Percentiles rank a stretch among this genome's conserved stretches.
Conservation (phyloP, 495 filamentous ascomycete genomes). For the Astrocystis sublimbata region DNA sequence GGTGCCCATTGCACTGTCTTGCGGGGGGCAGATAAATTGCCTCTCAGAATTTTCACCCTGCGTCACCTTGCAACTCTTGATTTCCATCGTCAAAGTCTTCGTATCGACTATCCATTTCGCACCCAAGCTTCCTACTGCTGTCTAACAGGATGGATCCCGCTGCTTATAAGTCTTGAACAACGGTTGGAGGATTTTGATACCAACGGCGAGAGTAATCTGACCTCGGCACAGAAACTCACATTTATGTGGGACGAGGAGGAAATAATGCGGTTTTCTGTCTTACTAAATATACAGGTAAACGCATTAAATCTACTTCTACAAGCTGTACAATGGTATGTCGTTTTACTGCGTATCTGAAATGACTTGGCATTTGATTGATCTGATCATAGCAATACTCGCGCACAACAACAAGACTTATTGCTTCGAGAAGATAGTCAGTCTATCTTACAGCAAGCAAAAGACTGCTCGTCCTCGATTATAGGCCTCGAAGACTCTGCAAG, state of each 20-base stretch:
- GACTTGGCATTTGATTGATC: background rate
- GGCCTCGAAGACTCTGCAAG: background rate
- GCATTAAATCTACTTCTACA: conserved; percentile 19
- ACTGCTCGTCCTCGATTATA: conserved; percentile 5
- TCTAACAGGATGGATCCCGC: too few relatives aligned
- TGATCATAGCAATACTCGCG: background rate
- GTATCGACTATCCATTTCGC: too few relatives aligned
- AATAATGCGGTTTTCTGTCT: conserved; percentile 1
- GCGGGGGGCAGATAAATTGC: too few relatives aligned
- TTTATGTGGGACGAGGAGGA: conserved; percentile 18
- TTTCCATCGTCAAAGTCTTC: too few relatives aligned
- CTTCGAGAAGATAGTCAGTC: conserved; percentile 4
- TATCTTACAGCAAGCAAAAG: conserved; percentile 2
- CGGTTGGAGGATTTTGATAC: background rate
- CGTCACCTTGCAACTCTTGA: too few relatives aligned
- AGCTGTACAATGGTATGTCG: conserved; percentile 19
- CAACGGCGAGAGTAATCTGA: background rate
- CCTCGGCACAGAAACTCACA: background rate
- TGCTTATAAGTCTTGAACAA: background rate
- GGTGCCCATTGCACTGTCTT: too few relatives aligned
- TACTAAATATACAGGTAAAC: conserved; percentile 18
- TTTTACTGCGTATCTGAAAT: background rate
- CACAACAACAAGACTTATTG: conserved; percentile 13
- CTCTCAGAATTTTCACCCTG: too few relatives aligned
- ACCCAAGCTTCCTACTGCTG: too few relatives aligned